phyloP scores from a whole-genome alignment of 768 basidiomycete species.

The Obba rivulosa region DNA sequence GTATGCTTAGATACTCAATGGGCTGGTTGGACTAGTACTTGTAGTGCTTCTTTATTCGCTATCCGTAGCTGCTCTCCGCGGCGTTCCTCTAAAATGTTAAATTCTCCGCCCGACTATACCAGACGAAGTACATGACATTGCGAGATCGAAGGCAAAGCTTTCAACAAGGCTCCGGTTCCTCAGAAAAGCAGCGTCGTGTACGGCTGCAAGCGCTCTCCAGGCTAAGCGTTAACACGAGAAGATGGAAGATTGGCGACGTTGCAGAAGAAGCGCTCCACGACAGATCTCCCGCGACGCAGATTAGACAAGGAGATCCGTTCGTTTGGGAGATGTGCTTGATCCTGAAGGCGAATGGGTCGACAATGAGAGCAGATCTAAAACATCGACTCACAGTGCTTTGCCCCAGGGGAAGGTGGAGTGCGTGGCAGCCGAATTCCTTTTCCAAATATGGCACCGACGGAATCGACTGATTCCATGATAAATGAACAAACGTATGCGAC shows the following conservation, averaged over 20 bases:
- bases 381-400: conserved; percentile 62
- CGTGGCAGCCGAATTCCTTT: conserved; percentile 83
- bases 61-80: no score
- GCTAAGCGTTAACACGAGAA: not conserved
- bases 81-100: no score
- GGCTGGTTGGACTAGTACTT: no score
- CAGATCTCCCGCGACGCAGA: conserved; percentile 69
- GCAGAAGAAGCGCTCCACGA: conserved; percentile 67
- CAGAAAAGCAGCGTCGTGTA: no score
- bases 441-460: conserved; percentile 93
- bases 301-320: conserved; percentile 87
- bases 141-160: no score
- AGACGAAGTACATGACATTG: no score
- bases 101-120: no score
- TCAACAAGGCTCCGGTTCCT: no score
- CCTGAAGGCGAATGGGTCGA: conserved; percentile 35
- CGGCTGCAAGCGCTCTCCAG: no score
- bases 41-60: no score
- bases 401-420: conserved; percentile 91
- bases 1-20: no score
- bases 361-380: not conserved
- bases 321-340: conserved; percentile 90
- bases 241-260: conserved; percentile 36
- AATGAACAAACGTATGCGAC: not conserved
- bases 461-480: conserved; percentile 58